A percentile compares a stretch with the other conserved stretches of the same genome.
phyloP scores from a whole-genome alignment of 345 rosid species.

The Linum usitatissimum region DNA sequence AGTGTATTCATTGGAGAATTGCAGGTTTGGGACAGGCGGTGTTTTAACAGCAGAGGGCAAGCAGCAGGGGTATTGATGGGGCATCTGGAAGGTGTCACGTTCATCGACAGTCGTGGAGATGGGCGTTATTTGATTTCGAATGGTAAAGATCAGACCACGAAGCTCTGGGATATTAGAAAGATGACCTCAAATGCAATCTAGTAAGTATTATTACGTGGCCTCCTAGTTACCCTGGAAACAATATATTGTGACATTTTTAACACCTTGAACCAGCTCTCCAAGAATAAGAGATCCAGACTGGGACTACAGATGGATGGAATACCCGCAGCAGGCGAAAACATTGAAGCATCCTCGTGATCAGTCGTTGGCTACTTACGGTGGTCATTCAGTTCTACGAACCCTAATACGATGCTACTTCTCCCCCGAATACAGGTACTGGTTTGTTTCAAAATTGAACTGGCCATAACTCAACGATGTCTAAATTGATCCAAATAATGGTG shows the following conservation, averaged over 20 bases:
- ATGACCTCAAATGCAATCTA: slow-evolving; percentile 32
- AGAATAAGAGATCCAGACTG: slow-evolving; percentile 25
- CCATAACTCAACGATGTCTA: not conserved
- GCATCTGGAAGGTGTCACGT: slow-evolving; percentile 62
- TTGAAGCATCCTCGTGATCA: slow-evolving; percentile 43
- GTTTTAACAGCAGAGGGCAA: slow-evolving; percentile 35
- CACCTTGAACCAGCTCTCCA: slow-evolving; percentile 20
- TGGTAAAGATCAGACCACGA: slow-evolving; percentile 62
- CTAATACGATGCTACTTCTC: slow-evolving; percentile 65
- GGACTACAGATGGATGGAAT: slow-evolving; percentile 59
- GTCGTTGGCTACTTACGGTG: slow-evolving; percentile 52
- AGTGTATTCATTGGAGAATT: not conserved
- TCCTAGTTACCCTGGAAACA: not conserved
- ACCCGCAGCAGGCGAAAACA: slow-evolving; percentile 31
- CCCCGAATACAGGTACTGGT: slow-evolving; percentile 42
- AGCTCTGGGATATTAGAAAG: slow-evolving; percentile 72
- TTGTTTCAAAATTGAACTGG: not conserved
- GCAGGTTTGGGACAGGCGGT: slow-evolving; percentile 70
- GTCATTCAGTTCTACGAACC: slow-evolving; percentile 52
- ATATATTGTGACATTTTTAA: slow-evolving; percentile 1
- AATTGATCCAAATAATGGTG: not conserved
- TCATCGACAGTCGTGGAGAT: slow-evolving; percentile 54
- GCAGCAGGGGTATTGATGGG: slow-evolving; percentile 53
- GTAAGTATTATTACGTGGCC: slow-evolving; percentile 19
- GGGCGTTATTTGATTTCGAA: slow-evolving; percentile 64